These are phyloP conservation scores for Exophiala viscosa DNA, from an alignment of 2,329 filamentous ascomycete species.

Conservation along the genomic window DNA sequence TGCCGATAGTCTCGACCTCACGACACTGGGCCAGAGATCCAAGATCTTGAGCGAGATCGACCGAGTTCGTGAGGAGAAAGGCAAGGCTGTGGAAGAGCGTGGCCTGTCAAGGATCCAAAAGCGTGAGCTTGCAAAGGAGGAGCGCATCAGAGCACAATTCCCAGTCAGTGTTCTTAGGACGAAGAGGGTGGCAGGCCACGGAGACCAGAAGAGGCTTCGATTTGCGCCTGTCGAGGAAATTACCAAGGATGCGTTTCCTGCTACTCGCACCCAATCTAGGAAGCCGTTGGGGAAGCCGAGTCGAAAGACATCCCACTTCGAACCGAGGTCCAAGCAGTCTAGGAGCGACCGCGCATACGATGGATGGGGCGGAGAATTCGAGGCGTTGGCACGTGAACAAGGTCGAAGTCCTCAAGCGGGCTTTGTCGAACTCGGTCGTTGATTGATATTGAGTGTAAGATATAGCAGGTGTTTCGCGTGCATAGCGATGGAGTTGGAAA, in stretches of 20 bases:
- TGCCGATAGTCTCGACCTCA: constrained; percentile 2
- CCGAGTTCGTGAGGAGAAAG: background rate
- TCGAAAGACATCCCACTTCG: too few relatives aligned
- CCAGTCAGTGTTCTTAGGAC: constrained; percentile 13
- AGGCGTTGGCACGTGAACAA: constrained; percentile 3
- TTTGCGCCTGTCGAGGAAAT: too few relatives aligned
- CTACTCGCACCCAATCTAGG: too few relatives aligned
- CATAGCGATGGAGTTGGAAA: background rate
- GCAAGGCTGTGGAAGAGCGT: constrained; percentile 3
- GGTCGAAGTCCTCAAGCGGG: background rate
- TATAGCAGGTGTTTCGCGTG: background rate
- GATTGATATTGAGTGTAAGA: background rate
- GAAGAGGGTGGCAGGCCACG: background rate
- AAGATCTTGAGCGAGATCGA: constrained; percentile 9
- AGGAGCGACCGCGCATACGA: background rate
- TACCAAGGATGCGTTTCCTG: too few relatives aligned
- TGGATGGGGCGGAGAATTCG: constrained; percentile 18
- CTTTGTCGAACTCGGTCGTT: constrained; percentile 8
- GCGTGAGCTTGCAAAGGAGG: constrained; percentile 16
- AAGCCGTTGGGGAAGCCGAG: background rate
- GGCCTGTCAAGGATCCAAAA: constrained; percentile 19
- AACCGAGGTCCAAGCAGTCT: background rate
- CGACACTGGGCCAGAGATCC: background rate
- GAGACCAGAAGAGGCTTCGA: background rate
- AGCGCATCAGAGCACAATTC: constrained; percentile 16